Base-by-base conservation (phyloP, 495 filamentous ascomycete species). In the Opeltia flavorubescens region DNA sequence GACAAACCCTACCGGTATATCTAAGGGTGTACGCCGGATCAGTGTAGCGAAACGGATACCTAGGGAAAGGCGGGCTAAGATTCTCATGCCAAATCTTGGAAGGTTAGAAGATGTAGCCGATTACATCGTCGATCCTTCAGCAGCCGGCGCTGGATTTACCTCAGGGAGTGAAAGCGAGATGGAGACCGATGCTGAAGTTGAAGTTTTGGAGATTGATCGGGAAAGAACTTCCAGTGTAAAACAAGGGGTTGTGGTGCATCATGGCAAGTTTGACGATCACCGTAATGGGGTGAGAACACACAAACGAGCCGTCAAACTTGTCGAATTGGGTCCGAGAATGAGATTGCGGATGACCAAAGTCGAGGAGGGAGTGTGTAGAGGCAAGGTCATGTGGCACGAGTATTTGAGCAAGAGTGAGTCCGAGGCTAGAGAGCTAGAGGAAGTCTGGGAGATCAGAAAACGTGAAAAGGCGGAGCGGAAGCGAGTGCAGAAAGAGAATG, bases 321-420 rank as follows among this genome's bases (percentile, higher is more conserved):
- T 93, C 2, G 91, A 99, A 61, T 67, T 96, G 7, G 91, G 91
- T 0, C 91, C 91, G 2, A 80, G 91, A 44, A 76, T 99, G 81
- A 81, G 75, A 54, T 64, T 99, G 27, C 76, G 89, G 34, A 73
- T 99, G 75, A 81, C 83, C 44, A 96, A 99, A 65, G 89, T 99
- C 9, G 91, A 99, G 60, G 93, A 96, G 51, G 93, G 88, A 13
- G 62, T 96, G 11, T 95, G 88, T 57, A 74, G 77, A 27, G 91
- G 91, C 31, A 89, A 86, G 64, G 74, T 95, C 28, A 84, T 99
- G 83, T 96, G 93, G 91, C 93, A 99, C 64, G 87, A 95, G 56
- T 91, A 81, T 55, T 74, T 95, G 46, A 72, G 74, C 55, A 99
- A 96, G 70, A 78, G 80, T 1, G 77, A 75, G 52, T 68, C 76